These are phyloP conservation scores for Solanum pennellii DNA, from an alignment of 257 asterid genomes.

Conservation along the genomic window DNA sequence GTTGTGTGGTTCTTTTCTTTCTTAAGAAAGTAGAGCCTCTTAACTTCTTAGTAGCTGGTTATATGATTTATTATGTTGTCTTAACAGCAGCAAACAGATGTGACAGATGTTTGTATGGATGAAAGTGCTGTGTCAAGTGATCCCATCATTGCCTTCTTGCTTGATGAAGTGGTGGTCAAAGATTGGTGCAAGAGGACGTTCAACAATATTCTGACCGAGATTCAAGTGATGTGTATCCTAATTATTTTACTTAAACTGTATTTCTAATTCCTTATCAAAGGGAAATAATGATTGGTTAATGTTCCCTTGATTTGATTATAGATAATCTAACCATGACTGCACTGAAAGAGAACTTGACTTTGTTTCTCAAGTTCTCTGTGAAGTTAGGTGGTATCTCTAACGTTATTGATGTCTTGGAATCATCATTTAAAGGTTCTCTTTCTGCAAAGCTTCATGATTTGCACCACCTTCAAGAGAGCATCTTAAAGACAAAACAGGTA, in stretches of 20 bases:
- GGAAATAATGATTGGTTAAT: neutral
- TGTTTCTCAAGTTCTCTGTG: constrained; percentile 57
- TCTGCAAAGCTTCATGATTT: constrained; percentile 68
- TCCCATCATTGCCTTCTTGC: constrained; percentile 80
- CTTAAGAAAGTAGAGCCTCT: neutral
- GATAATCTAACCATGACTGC: constrained; percentile 41
- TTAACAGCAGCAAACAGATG: constrained; percentile 62
- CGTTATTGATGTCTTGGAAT: constrained; percentile 81
- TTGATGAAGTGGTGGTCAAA: constrained; percentile 92
- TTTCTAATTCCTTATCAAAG: neutral
- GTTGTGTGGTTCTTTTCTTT: neutral
- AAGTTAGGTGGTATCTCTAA: constrained; percentile 59
- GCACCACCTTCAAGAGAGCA: constrained; percentile 66
- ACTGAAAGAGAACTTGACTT: constrained; percentile 34
- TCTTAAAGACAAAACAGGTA: constrained; percentile 87
- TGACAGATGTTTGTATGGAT: constrained; percentile 95
- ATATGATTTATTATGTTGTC: constrained; percentile 12
- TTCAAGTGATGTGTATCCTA: constrained; percentile 80
- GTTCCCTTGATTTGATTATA: constrained; percentile 48
- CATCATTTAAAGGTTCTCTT: constrained; percentile 67
- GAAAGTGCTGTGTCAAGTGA: constrained; percentile 96
- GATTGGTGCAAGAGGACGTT: constrained; percentile 92
- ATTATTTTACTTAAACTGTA: neutral
- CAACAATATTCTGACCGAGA: constrained; percentile 38
- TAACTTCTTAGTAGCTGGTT: neutral